Evolutionary conservation across 495 filamentous ascomycete species (phyloP).

Genomic region (Alectoria sarmentosa): DNA sequence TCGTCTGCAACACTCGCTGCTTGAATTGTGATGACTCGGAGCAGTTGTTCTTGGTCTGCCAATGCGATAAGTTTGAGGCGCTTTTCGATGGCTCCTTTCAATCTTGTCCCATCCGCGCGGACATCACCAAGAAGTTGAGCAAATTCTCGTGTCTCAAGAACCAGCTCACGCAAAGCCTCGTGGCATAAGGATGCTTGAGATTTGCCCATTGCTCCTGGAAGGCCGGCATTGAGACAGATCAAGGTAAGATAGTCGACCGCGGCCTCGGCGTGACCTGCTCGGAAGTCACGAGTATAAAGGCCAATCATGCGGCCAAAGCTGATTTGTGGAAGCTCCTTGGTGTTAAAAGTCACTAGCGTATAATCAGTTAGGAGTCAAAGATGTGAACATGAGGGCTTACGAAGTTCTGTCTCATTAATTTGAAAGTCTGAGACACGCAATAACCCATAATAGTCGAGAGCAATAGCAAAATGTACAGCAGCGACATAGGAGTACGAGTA

Average conservation of each 20-base stretch:
- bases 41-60: constrained; percentile 69
- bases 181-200: constrained; percentile 79
- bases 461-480: constrained; percentile 91
- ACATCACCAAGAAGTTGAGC: constrained; percentile 91
- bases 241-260: constrained; percentile 91
- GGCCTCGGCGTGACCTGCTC: constrained; percentile 73
- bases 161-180: constrained; percentile 89
- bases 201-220: constrained; percentile 62
- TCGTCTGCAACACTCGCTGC: constrained; percentile 89
- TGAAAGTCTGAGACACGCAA: constrained; percentile 73
- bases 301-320: constrained; percentile 91
- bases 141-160: constrained; percentile 90
- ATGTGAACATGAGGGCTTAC: constrained; percentile 36
- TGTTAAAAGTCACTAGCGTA: constrained; percentile 53
- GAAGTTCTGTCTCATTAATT: constrained; percentile 60
- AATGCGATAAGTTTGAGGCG: constrained; percentile 79
- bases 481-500: constrained; percentile 84
- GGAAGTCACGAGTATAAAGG: constrained; percentile 93
- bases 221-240: constrained; percentile 87
- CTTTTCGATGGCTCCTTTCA: constrained; percentile 81
- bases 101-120: constrained; percentile 67
- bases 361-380: constrained; percentile 31
- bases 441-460: constrained; percentile 83
- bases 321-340: constrained; percentile 77
- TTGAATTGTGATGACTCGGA: constrained; percentile 79